Percentiles rank a stretch among this genome's conserved stretches.
Conservation (phyloP, 2,329 filamentous ascomycete species). For the Aspergillus ochraceoroseus region DNA sequence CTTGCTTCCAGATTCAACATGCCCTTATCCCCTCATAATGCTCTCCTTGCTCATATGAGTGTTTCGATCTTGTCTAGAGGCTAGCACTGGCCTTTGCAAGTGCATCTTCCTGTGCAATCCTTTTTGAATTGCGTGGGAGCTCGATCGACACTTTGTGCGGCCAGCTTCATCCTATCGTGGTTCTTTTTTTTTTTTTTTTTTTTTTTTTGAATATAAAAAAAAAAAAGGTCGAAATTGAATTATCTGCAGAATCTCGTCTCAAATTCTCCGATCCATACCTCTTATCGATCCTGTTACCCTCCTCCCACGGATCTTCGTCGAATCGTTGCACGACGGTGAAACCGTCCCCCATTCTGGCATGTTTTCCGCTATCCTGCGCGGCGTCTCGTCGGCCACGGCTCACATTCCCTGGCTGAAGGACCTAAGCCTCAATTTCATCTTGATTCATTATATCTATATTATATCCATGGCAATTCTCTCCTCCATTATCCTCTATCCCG, state of each 20-base stretch:
- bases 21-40: constrained; percentile 4
- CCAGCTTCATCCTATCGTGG: too few species aligned
- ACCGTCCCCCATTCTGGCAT: constrained; percentile 22
- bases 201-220: too few species aligned
- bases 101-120: background rate
- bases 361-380: constrained; percentile 28
- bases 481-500: constrained; percentile 70
- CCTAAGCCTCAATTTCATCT: constrained; percentile 44
- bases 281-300: constrained; percentile 3
- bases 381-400: constrained; percentile 25
- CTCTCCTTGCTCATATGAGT: background rate
- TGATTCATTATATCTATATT: constrained; percentile 65
- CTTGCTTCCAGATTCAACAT: constrained; percentile 1
- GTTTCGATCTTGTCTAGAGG: constrained; percentile 5
- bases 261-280: constrained; percentile 10
- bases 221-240: too few species aligned
- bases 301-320: background rate
- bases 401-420: constrained; percentile 37
- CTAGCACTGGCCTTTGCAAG: constrained; percentile 4
- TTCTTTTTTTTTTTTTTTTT: too few species aligned
- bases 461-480: constrained; percentile 66
- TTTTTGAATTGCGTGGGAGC: background rate
- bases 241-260: constrained; percentile 3
- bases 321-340: constrained; percentile 12
- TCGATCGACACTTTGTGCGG: constrained; percentile 9